Conservation (phyloP, 371 early-diverging fungal genomes). For the Lichtheimia ramosa region DNA sequence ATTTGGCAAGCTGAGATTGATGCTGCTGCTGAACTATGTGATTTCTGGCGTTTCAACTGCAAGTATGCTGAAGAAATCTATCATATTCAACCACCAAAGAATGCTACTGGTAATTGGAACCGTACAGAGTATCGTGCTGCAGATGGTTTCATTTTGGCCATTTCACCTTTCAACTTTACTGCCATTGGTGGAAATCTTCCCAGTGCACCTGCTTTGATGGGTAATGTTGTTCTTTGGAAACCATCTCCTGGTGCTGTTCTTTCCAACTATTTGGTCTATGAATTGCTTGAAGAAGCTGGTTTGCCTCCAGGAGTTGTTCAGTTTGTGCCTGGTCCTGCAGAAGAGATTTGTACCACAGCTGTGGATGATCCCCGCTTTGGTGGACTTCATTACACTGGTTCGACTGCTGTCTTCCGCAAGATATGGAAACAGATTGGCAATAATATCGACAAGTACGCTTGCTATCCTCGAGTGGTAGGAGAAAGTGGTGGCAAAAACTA, state of each 20-base stretch:
- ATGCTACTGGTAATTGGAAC: conserved; percentile 91
- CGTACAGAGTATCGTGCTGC: conserved; percentile 94
- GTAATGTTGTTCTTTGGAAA: conserved; percentile 97
- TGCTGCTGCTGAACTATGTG: conserved; percentile 89
- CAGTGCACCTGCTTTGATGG: conserved; percentile 95
- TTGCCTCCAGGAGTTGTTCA: conserved; percentile 97
- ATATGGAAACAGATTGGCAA: conserved; percentile 91
- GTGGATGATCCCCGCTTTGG: conserved; percentile 88
- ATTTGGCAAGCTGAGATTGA: conserved; percentile 99
- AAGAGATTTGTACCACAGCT: conserved; percentile 68
- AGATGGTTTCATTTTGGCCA: conserved; percentile 96
- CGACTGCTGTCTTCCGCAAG: conserved; percentile 90
- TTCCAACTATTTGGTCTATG: conserved; percentile 89
- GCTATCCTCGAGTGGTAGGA: conserved; percentile 96
- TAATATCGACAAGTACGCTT: conserved; percentile 87
- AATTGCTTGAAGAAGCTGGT: conserved; percentile 94
- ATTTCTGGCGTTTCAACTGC: conserved; percentile 96
- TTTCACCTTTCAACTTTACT: conserved; percentile 98
- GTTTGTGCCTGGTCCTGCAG: conserved; percentile 93
- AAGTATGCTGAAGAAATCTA: conserved; percentile 95
- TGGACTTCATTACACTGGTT: conserved; percentile 97
- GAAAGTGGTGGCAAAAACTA: conserved; percentile 99
- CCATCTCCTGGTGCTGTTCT: conserved; percentile 87
- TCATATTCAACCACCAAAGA: conserved; percentile 89
- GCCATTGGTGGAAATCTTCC: conserved; percentile 97